Conservation (phyloP, 345 rosid species). For the Rhizophora apiculata region DNA sequence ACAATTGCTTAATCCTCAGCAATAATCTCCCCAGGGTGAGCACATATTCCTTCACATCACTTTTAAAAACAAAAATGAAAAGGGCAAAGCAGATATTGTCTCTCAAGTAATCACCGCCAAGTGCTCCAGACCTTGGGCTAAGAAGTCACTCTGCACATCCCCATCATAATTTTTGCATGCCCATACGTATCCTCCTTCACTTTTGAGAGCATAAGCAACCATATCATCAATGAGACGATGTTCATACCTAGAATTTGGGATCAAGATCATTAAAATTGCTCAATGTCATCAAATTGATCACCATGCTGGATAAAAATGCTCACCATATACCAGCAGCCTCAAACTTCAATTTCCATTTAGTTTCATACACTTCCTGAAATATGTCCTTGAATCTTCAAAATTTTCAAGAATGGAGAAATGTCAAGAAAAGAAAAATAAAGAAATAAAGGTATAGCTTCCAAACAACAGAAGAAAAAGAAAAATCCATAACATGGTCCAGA, state of each 20-base stretch:
- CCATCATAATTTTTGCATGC: conserved; percentile 99
- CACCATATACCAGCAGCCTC: conserved; percentile 95
- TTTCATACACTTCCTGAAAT: conserved; percentile 93
- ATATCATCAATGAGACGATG: conserved; percentile 99
- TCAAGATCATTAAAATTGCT: conserved; percentile 9
- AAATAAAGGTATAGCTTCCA: not conserved
- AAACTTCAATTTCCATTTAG: conserved; percentile 71
- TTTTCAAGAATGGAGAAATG: not conserved
- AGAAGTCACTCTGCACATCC: conserved; percentile 96
- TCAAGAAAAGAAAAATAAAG: not conserved
- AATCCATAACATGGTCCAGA: not conserved
- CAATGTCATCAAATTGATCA: conserved; percentile 14
- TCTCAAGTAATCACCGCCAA: not conserved
- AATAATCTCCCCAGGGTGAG: no score
- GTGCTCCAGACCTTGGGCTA: conserved; percentile 77
- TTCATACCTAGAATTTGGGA: conserved; percentile 65
- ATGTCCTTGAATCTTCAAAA: conserved; percentile 87
- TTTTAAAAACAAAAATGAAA: not conserved
- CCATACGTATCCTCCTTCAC: conserved; percentile 98
- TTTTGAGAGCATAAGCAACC: conserved; percentile 96
- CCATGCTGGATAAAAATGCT: conserved; percentile 17
- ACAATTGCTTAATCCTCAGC: no score
- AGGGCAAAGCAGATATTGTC: not conserved
- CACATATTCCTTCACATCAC: not conserved
- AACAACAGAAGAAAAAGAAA: not conserved